Evolutionary conservation across 805 yeast species (phyloP), one percentile per base, ranked within the genome.

Genomic region (Saccharomycopsis synnaedendra): DNA sequence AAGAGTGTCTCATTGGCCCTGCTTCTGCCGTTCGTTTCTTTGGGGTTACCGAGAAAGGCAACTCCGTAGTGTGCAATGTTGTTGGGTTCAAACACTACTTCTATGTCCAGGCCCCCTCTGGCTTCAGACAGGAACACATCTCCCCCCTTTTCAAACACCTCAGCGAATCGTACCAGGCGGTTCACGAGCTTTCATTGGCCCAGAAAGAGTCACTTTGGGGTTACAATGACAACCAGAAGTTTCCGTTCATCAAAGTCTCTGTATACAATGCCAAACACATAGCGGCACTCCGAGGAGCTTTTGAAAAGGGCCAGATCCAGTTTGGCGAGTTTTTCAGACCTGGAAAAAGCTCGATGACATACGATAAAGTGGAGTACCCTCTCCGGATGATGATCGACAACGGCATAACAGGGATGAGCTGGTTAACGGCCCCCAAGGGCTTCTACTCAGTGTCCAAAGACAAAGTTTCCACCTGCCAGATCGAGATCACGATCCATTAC

Each of bases 201-300:
- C 63, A 72, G 58, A 87, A 86, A 57, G 95, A 90, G 61, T 82
- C 94, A 7, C 80, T 93, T 49, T 90, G 97, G 97, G 97, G 97
- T 6, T 93, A 74, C 60, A 80, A 80, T 48, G 93, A 94, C 52
- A 86, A 82, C 56, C 68, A 73, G 7, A 80, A 81, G 57, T 69
- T 82, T 3, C 88, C 95, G 3, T 93, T 89, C 57, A 72, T 93
- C 62, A 85, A 84, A 61, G 69, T 93, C 11, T 71, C 71, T 39
- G 81, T 80, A 10, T 73, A 72, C 6, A 82, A 83, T 57, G 82
- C 90, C 31, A 74, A 71, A 54, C 72, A 73, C 51, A 75, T 89
- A 29, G 74, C 84, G 46, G 78, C 76, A 55, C 57, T 93, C 31
- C 74, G 99, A 58, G 64, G 82, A 0, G 85, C 78, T 0, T 89